Evolutionary conservation across 768 basidiomycete species (phyloP), one percentile per base, ranked within the genome.

Genomic region (Lactarius hatsudake): DNA sequence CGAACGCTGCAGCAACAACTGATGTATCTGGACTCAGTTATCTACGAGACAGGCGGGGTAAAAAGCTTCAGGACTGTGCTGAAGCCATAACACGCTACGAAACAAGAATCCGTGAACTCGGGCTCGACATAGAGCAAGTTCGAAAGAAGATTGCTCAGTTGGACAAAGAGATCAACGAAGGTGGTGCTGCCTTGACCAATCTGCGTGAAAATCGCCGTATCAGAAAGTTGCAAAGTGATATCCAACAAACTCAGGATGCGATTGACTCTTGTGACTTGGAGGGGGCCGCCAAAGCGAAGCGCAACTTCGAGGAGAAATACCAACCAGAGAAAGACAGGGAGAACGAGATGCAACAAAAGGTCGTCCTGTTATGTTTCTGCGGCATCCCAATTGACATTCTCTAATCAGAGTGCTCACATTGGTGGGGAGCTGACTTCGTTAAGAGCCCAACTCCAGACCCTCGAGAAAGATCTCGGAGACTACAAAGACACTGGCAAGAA

Each of bases 401-500:
- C 34, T 55, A 17, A 5, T 55, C 20, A 95, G 91, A 90, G 85
- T 69, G 85, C 91, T n/a, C 87, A 88, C 71, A 81, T 93, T 26
- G 87, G 84, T 3, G 96, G 96, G 67, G 93, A 96, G 78, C 78
- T 98, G 30, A 87, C 85, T 66, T 89, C 91, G 8, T 79, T 87
- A 71, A 82, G 84, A 71, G 83, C 84, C 34, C 90, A 92, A 69
- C 76, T 90, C 63, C 84, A 86, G 74, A 82, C 82, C 32, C 79
- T 86, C 71, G 85, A 93, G 73, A 79, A 72, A 48, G 94, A 97
- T 74, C 76, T 94, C 62, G 85, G 82, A 71, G 94, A 96, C 67
- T 98, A 89, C 81, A 93, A 92, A 76, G 86, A 94, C 69, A 85
- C 94, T 72, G 86, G 90, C 73, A 90, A 88, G 76, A 84, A 84